Evolutionary conservation across 768 basidiomycete species (phyloP).

Genomic region (Lactifluus pinguis): DNA sequence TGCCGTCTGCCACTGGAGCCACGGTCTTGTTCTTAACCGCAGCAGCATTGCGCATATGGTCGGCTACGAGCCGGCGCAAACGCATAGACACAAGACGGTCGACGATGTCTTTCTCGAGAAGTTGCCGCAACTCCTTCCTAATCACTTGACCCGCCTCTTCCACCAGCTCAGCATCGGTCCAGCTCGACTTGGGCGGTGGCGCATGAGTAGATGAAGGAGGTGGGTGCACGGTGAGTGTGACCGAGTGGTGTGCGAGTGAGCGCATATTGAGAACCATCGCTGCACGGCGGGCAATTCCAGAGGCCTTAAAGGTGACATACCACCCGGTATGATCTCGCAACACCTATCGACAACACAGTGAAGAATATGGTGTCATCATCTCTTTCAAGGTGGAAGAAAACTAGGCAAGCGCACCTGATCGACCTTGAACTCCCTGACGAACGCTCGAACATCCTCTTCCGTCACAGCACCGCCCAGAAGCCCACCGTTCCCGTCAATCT

Average conservation of each 20-base stretch:
- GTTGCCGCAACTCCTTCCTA: slow-evolving; percentile 42
- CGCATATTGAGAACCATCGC: slow-evolving; percentile 51
- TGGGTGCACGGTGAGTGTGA: slow-evolving; percentile 44
- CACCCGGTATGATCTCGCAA: slow-evolving; percentile 62
- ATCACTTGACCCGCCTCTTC: slow-evolving; percentile 48
- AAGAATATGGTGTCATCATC: neutral
- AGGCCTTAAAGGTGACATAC: slow-evolving; percentile 71
- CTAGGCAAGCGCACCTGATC: slow-evolving; percentile 49
- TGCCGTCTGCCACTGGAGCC: slow-evolving; percentile 11
- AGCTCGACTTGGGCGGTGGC: slow-evolving; percentile 32
- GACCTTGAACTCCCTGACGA: slow-evolving; percentile 63
- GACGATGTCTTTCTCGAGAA: slow-evolving; percentile 57
- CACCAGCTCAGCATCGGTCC: slow-evolving; percentile 45
- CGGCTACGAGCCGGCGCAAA: slow-evolving; percentile 42
- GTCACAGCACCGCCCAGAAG: slow-evolving; percentile 40
- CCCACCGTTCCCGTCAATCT: slow-evolving; percentile 41
- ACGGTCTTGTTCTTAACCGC: slow-evolving; percentile 24
- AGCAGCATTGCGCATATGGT: slow-evolving; percentile 38
- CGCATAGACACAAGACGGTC: slow-evolving; percentile 50
- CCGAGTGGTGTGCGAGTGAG: slow-evolving; percentile 50
- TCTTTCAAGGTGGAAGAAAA: neutral
- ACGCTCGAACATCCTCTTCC: slow-evolving; percentile 59
- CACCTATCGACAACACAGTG: slow-evolving; percentile 36
- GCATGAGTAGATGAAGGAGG: slow-evolving; percentile 33
- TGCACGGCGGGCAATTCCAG: slow-evolving; percentile 57